Conservation (phyloP, 2,329 filamentous ascomycete genomes). For the Pezicula neosporulosa region DNA sequence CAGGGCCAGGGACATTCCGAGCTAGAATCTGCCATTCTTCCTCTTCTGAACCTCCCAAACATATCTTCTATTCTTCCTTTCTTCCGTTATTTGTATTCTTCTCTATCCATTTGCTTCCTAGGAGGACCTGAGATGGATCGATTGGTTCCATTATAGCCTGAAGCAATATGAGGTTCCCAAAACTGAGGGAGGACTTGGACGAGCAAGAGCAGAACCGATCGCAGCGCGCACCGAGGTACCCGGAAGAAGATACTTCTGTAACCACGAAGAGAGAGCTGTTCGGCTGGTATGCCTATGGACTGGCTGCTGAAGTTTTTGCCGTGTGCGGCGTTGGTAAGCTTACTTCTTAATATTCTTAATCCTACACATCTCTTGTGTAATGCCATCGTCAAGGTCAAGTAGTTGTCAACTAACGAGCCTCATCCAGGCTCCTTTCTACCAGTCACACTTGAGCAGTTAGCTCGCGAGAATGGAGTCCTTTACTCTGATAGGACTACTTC, state of each 20-base stretch:
- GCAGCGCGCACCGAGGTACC: constrained; percentile 51
- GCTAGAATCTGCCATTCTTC: neutral
- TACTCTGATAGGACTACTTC: constrained; percentile 71
- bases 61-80: neutral
- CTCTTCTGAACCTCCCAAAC: too few relatives aligned
- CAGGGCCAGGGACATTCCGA: too few relatives aligned
- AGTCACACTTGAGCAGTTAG: constrained; percentile 87
- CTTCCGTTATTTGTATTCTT: neutral
- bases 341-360: neutral
- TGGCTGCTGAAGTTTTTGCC: constrained; percentile 93
- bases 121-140: constrained; percentile 62
- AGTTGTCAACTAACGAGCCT: neutral
- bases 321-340: constrained; percentile 78
- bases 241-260: constrained; percentile 77
- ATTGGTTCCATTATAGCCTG: constrained; percentile 48
- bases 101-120: constrained; percentile 36
- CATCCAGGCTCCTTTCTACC: constrained; percentile 81
- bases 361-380: too few relatives aligned
- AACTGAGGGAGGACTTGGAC: constrained; percentile 45
- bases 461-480: constrained; percentile 83
- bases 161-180: constrained; percentile 64
- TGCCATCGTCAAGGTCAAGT: too few relatives aligned
- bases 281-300: constrained; percentile 94
- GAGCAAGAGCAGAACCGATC: constrained; percentile 55
- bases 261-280: constrained; percentile 83